Evolutionary conservation across 306 rosid genomes (phyloP).

Genomic region (Albizia julibrissin): DNA sequence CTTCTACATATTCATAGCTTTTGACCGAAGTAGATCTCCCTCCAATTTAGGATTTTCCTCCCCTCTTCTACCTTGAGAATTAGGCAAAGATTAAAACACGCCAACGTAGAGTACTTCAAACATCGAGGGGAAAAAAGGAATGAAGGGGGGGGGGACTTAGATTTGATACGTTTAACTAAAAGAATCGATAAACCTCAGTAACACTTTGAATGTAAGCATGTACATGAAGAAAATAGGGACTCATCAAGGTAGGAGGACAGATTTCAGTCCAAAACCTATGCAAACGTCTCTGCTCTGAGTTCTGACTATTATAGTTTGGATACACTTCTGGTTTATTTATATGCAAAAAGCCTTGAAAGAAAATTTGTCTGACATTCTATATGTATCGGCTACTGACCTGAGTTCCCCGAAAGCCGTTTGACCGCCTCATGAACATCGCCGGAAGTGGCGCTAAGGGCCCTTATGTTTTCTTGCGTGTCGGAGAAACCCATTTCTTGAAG

Average conservation of each 20-base stretch:
- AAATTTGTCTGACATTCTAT: conserved; percentile 1
- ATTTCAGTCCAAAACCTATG: conserved; percentile 25
- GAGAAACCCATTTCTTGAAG: conserved; percentile 74
- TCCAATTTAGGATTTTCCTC: too few relatives aligned
- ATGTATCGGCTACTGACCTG: conserved; percentile 38
- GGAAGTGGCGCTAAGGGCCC: conserved; percentile 58
- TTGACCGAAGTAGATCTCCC: too few relatives aligned
- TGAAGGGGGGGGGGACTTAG: too few relatives aligned
- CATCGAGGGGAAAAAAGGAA: too few relatives aligned
- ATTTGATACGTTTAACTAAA: too few relatives aligned
- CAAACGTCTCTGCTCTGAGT: conserved; percentile 29
- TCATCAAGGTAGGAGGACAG: conserved; percentile 6
- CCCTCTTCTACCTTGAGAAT: too few relatives aligned
- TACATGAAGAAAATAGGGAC: not conserved
- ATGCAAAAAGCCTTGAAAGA: conserved; percentile 19
- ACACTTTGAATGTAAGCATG: too few relatives aligned
- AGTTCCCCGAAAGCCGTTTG: conserved; percentile 56
- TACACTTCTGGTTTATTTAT: conserved; percentile 26
- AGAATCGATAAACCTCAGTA: too few relatives aligned
- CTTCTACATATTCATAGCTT: too few relatives aligned
- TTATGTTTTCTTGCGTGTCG: conserved; percentile 62
- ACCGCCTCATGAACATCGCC: conserved; percentile 68
- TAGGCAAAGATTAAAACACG: too few relatives aligned
- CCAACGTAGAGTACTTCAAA: too few relatives aligned
- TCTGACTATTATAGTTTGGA: conserved; percentile 32